Conservation (phyloP, 78 protist species). For the Planoprotostelium fungivorum region DNA sequence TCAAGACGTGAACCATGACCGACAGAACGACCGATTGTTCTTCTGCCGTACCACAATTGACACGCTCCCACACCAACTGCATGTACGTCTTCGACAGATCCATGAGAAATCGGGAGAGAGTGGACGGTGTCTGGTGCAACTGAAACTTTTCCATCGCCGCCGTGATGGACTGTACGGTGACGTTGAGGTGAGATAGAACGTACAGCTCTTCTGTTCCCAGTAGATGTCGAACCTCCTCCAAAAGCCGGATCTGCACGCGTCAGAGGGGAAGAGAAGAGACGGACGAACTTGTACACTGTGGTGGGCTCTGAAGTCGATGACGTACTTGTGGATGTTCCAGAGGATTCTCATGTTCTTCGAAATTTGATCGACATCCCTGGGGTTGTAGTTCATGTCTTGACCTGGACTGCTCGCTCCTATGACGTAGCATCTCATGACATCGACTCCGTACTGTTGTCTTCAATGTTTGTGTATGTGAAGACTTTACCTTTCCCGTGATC, state of each 20-base stretch:
- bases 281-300: not conserved
- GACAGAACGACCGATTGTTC: not conserved
- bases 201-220: conserved; percentile 8
- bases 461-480: not conserved
- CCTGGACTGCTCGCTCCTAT: not conserved
- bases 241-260: not conserved
- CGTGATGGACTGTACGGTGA: not conserved
- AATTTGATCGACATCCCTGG: not conserved
- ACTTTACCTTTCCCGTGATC: not conserved
- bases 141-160: not conserved
- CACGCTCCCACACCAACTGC: conserved; percentile 13
- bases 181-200: conserved; percentile 7
- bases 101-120: not conserved
- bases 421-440: not conserved
- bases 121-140: not conserved
- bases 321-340: conserved; percentile 16
- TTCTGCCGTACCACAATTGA: not conserved
- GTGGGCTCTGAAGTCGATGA: not conserved
- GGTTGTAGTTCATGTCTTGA: conserved; percentile 12
- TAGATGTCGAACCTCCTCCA: not conserved
- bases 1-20: not conserved
- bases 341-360: conserved; percentile 7
- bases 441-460: not conserved
- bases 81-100: conserved; percentile 5
- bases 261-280: not conserved